Evolutionary conservation across 768 basidiomycete genomes (phyloP), one percentile per base, ranked within the genome.

Genomic region (Boletus subcaerulescens): DNA sequence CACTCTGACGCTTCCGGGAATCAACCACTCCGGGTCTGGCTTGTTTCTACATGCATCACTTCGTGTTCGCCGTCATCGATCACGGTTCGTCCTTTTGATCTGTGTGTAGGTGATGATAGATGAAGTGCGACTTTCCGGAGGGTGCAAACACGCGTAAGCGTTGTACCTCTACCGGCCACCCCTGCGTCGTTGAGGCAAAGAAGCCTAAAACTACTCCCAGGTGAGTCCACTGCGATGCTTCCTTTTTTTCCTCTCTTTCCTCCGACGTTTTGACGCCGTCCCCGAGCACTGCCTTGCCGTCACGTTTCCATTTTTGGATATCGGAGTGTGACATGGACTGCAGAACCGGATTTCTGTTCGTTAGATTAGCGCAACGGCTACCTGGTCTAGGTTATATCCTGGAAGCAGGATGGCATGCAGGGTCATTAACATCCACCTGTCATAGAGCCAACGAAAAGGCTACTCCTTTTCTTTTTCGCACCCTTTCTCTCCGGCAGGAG

Each of bases 81-180:
- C 36, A 35, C 58, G 60, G 59, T 43, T 32, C 47, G 55, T 18
- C 36, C 43, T n/a, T 52, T 50, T 50, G 46, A 7, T 52, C 14
- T 44, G 22, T 41, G 45, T 52, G 57, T 57, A 58, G 60, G 39
- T 29, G 48, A 56, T n/a, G 38, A 55, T 58, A 91, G 87, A 93
- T 93, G 91, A 91, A 87, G 77, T 93, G 91, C 72, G 86, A 85
- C 60, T 91, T 92, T 66, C 86, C 86, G 39, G 77, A 76, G 59
- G 76, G 82, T 56, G 83, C 87, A 50, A 84, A 82, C 64, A 83
- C 86, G n/a, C 92, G 91, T 73, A 85, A 80, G 65, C 81, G 91
- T 47, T 93, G 91, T 71, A 85, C 81, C 61, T 62, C 78, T 24
- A 81, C 84, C 48, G 85, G 87, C 2, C 87, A 91, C 71, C 77